Conservation (phyloP, 139 green algal species). For the Chlamydomonas sphaeroides region DNA sequence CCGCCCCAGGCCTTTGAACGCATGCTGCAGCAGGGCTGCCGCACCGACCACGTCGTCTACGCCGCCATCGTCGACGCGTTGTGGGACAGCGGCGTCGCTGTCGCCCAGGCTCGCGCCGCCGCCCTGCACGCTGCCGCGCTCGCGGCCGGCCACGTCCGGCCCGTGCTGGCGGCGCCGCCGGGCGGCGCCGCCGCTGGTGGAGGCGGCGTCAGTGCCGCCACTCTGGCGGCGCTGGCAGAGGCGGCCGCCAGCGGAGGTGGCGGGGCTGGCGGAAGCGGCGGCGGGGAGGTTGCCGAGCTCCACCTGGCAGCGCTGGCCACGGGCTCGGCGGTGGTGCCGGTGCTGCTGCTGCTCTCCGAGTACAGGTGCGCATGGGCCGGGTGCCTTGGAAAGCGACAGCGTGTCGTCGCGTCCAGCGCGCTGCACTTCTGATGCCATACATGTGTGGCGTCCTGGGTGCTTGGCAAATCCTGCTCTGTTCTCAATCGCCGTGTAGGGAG, state of each 20-base stretch:
- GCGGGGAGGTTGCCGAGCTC: slow-evolving; percentile 55
- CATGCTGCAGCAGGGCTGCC: slow-evolving; percentile 57
- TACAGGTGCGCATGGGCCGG: slow-evolving; percentile 28
- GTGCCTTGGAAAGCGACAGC: too few species aligned
- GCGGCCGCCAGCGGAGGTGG: background rate
- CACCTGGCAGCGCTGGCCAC: slow-evolving; percentile 77
- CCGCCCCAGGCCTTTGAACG: slow-evolving; percentile 36
- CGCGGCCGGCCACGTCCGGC: slow-evolving; percentile 57
- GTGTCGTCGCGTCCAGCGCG: too few species aligned
- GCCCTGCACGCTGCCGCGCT: slow-evolving; percentile 53
- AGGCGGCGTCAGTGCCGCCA: background rate
- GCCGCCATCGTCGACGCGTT: slow-evolving; percentile 81
- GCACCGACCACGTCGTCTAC: slow-evolving; percentile 80
- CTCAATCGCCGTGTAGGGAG: too few species aligned
- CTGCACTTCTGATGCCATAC: too few species aligned
- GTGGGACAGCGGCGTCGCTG: slow-evolving; percentile 82
- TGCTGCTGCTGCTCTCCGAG: slow-evolving; percentile 76
- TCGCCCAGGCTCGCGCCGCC: slow-evolving; percentile 69
- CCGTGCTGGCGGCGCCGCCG: background rate
- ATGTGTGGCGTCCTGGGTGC: too few species aligned
- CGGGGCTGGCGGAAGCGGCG: background rate
- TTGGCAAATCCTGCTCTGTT: too few species aligned
- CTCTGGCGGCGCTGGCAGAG: background rate
- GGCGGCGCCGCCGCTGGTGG: background rate
- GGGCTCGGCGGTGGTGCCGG: slow-evolving; percentile 73